Conservation (phyloP, 2,329 filamentous ascomycete species). For the Colletotrichum incanum region DNA sequence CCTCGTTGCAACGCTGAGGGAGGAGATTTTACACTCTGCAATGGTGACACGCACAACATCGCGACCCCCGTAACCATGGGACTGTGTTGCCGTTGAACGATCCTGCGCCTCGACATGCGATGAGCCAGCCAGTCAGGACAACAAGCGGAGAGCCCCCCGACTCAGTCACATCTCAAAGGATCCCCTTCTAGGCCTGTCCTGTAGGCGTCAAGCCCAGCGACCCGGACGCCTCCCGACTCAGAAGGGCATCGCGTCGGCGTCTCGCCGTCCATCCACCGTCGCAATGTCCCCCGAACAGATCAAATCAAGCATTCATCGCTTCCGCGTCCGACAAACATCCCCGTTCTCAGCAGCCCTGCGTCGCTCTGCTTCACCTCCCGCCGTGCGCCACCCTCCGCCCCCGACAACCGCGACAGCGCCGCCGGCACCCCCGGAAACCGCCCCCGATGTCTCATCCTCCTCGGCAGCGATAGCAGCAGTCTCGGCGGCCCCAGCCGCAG, state of each 20-base stretch:
- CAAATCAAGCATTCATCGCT: constrained; percentile 48
- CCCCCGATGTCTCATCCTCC: constrained; percentile 18
- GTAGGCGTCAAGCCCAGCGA: constrained; percentile 21
- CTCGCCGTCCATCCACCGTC: constrained; percentile 26
- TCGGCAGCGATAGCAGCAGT: neutral
- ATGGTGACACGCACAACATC: neutral
- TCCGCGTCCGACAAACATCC: constrained; percentile 48
- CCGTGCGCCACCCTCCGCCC: constrained; percentile 24
- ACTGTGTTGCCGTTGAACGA: neutral
- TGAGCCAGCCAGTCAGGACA: constrained; percentile 9
- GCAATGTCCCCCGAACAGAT: constrained; percentile 44
- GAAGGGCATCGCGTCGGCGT: constrained; percentile 33
- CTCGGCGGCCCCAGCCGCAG: neutral
- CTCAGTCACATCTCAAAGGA: constrained; percentile 6
- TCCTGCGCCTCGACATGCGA: neutral
- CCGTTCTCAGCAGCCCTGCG: constrained; percentile 39
- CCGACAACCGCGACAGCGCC: neutral
- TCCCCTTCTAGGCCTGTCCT: constrained; percentile 2
- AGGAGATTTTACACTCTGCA: neutral
- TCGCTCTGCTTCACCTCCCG: constrained; percentile 45
- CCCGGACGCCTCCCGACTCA: constrained; percentile 22
- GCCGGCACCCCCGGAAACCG: constrained; percentile 1
- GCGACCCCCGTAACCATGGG: constrained; percentile 9
- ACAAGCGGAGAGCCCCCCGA: constrained; percentile 14
- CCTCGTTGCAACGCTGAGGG: constrained; percentile 13